Evolutionary conservation across 495 filamentous ascomycete genomes (phyloP), one percentile per base, ranked within the genome.

Genomic region (Niebla homalea): DNA sequence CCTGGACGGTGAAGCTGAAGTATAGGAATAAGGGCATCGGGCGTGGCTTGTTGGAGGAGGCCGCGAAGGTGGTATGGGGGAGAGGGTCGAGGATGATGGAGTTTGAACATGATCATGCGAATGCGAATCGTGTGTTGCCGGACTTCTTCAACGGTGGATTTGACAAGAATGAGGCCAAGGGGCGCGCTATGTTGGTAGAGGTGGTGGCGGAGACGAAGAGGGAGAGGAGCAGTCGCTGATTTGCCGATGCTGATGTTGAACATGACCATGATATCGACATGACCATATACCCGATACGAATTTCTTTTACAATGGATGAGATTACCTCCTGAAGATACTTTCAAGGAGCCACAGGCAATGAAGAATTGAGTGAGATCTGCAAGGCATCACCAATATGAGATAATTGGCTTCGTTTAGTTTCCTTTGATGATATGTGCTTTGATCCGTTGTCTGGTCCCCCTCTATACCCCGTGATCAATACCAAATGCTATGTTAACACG

Each of bases 1-100:
- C 83, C 1, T 89, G 86, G 84, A 85, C 86, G 3, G 83, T 87
- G 0, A 70, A 73, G 60, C 52, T 77, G 51, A 68, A 63, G 54
- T 89, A 85, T 61, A 71, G 88, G 12, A 66, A 75, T 5, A 70
- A 70, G 46, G 87, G 87, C 0, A 64, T 93, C 7, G 88, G 87
- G 4, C 66, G 58, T 15, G 80, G 74, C 21, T 64, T 94, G 60
- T 64, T 93, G 47, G 73, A 81, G 48, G 76, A 80, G 53, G 83
- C 78, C 3, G 77, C 85, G 1, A 65, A 63, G 49, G 50, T 82
- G 41, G 76, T 75, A 46, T 69, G 72, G 48, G 70, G 75, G 53
- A 69, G 70, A 57, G 79, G 82, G 5, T 70, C 64, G 32, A 69
- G 78, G 48, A 69, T 72, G 38, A 70, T 86, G 38, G 76, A 75